These are phyloP conservation scores for Phytophthora citrophthora DNA, from an alignment of 352 stramenopile species.

Conservation along the genomic window DNA sequence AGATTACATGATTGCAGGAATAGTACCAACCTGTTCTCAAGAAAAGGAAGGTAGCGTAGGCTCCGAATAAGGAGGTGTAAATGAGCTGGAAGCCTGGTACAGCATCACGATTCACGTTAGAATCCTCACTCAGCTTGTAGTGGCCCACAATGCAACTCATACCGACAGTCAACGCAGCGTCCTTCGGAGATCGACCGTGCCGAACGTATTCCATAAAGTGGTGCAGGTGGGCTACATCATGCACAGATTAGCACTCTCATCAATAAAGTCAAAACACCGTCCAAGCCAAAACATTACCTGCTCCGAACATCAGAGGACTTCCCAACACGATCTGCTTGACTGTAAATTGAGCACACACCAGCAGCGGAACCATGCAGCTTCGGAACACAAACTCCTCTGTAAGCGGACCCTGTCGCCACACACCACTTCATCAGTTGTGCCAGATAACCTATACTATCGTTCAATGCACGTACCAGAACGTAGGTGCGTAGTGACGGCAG, in stretches of 20 bases:
- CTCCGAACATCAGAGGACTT: conserved; percentile 94
- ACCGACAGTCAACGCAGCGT: conserved; percentile 83
- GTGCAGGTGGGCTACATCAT: conserved; percentile 77
- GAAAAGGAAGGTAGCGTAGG: conserved; percentile 94
- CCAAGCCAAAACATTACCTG: conserved; percentile 61
- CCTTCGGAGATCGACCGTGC: conserved; percentile 67
- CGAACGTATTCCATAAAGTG: conserved; percentile 88
- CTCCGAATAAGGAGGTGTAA: conserved; percentile 97
- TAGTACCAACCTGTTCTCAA: conserved; percentile 78
- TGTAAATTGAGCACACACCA: conserved; percentile 84
- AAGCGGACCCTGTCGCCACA: conserved; percentile 77
- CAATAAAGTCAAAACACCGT: conserved; percentile 12
- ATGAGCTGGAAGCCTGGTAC: conserved; percentile 91
- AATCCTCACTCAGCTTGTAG: neutral
- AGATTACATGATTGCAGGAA: neutral
- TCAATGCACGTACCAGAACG: conserved; percentile 56
- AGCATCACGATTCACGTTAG: conserved; percentile 13
- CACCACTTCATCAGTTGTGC: conserved; percentile 2
- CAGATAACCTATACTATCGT: neutral
- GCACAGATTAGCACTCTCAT: neutral
- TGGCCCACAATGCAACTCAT: conserved; percentile 5
- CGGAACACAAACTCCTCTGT: conserved; percentile 97
- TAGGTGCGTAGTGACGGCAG: conserved; percentile 86
- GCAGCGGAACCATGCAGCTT: conserved; percentile 92
- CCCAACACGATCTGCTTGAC: conserved; percentile 85